These are phyloP conservation scores for Trametes punicea DNA, from an alignment of 768 basidiomycete species.

Conservation along the genomic window DNA sequence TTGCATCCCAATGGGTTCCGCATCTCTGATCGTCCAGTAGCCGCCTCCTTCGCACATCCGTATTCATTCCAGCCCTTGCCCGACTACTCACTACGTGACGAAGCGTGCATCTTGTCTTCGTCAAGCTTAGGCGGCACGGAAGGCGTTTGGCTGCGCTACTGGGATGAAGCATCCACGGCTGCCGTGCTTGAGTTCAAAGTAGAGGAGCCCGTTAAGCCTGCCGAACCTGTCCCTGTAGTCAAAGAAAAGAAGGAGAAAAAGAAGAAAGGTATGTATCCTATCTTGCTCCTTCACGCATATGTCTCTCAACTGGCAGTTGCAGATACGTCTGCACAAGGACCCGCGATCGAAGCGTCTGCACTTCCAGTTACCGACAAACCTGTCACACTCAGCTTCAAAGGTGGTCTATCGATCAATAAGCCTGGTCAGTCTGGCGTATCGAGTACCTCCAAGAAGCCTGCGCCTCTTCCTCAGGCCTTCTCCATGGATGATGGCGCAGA, in stretches of 20 bases:
- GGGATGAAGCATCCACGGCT: constrained; percentile 83
- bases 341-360: constrained; percentile 54
- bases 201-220: constrained; percentile 48
- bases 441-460: constrained; percentile 31
- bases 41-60: constrained; percentile 89
- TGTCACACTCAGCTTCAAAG: constrained; percentile 69
- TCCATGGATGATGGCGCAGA: constrained; percentile 53
- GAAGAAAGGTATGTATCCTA: constrained; percentile 39
- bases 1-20: constrained; percentile 92
- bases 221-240: constrained; percentile 34
- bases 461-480: constrained; percentile 57
- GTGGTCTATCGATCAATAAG: constrained; percentile 21
- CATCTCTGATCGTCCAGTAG: constrained; percentile 85
- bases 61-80: constrained; percentile 84
- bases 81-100: constrained; percentile 72
- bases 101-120: constrained; percentile 69
- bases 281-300: not conserved
- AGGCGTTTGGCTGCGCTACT: constrained; percentile 78
- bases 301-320: not conserved
- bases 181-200: constrained; percentile 79
- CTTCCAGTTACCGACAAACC: constrained; percentile 79
- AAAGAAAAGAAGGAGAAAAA: constrained; percentile 60
- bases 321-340: constrained; percentile 13
- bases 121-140: constrained; percentile 67
- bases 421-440: constrained; percentile 18